These are phyloP conservation scores for Colletotrichum incanum DNA, from an alignment of 2,329 filamentous ascomycete genomes.

Conservation along the genomic window DNA sequence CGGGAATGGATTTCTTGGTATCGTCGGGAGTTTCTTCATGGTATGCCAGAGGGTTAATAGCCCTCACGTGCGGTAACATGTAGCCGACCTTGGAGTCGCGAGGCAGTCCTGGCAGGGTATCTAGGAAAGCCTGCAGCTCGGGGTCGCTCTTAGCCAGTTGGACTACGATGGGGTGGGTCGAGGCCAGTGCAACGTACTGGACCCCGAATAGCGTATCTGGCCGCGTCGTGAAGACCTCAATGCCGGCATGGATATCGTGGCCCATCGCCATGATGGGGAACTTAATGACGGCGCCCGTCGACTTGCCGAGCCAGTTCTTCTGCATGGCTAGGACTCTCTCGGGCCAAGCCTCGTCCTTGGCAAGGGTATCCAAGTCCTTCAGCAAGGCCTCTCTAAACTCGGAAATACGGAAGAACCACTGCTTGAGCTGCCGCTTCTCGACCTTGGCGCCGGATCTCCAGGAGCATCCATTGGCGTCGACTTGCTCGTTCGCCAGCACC, in stretches of 20 bases:
- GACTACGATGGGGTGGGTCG: slow-evolving; percentile 79
- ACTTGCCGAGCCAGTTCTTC: slow-evolving; percentile 89
- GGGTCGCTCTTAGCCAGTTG: slow-evolving; percentile 72
- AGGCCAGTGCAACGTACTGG: slow-evolving; percentile 85
- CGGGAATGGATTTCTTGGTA: slow-evolving; percentile 73
- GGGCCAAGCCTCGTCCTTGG: slow-evolving; percentile 79
- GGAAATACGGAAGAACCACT: slow-evolving; percentile 93
- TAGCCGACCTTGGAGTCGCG: slow-evolving; percentile 78
- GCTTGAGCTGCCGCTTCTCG: slow-evolving; percentile 83
- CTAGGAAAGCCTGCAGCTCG: slow-evolving; percentile 78
- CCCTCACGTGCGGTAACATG: slow-evolving; percentile 72
- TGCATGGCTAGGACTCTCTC: slow-evolving; percentile 88
- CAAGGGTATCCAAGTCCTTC: slow-evolving; percentile 77
- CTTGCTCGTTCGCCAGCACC: slow-evolving; percentile 92
- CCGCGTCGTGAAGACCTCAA: slow-evolving; percentile 87
- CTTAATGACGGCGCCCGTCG: slow-evolving; percentile 79
- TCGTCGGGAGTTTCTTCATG: slow-evolving; percentile 65
- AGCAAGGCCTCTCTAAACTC: slow-evolving; percentile 82
- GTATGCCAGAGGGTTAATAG: slow-evolving; percentile 76
- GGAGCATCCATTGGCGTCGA: slow-evolving; percentile 87
- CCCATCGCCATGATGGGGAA: slow-evolving; percentile 73
- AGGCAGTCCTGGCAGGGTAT: slow-evolving; percentile 71
- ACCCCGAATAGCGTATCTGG: slow-evolving; percentile 91
- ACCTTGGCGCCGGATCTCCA: slow-evolving; percentile 92
- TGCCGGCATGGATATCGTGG: slow-evolving; percentile 59